Base-by-base conservation (phyloP, 1,284 basidiomycete genomes). In the Ceratobasidium sp. region DNA sequence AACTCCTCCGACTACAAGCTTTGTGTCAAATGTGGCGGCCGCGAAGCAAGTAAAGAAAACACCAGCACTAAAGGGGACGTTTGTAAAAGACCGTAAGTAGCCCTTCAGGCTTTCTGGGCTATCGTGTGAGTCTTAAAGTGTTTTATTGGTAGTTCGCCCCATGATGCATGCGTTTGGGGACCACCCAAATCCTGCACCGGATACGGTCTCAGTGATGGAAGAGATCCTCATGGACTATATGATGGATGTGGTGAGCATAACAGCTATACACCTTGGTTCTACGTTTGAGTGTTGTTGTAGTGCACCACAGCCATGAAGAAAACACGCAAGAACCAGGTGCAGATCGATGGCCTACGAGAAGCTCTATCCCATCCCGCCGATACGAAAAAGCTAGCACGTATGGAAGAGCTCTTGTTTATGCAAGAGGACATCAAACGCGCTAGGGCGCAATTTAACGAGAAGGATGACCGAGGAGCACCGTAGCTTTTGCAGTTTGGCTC, bases 161-260 rank as follows among this genome's bases (percentile, higher is more conserved):
- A 86, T 97, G 71, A 97, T 97, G 95, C 97, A 96, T 81, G 95
- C 94, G n/a, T 98, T 96, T 82, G 96, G 96, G 23, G 96, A 98
- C 82, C 94, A 95, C 81, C 89, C 93, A 23, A 93, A 95, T 79
- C 94, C 95, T 0, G 90, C 93, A 8, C 92, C 90, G 61, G 96
- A 97, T 80, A 92, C 93, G 0, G 92, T 97, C 37, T 92, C 91
- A 80, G 92, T 98, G 37, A 94, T 98, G 92, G 96, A 98, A 83
- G 96, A 97, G 82, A 96, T 98, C 79, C 86, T 97, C 53, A 90
- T 97, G 60, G 94, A 97, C 82, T 97, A 95, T 80, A 94, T 98
- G 79, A 90, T 91, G 42, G 95, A 97, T 80, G 88, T 98, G 58
- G 95, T 93, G 83, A 77, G 81, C 60, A 80, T 77, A 63, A 61